These are phyloP conservation scores for Castanea mollissima DNA, from an alignment of 306 rosid genomes.

Conservation along the genomic window DNA sequence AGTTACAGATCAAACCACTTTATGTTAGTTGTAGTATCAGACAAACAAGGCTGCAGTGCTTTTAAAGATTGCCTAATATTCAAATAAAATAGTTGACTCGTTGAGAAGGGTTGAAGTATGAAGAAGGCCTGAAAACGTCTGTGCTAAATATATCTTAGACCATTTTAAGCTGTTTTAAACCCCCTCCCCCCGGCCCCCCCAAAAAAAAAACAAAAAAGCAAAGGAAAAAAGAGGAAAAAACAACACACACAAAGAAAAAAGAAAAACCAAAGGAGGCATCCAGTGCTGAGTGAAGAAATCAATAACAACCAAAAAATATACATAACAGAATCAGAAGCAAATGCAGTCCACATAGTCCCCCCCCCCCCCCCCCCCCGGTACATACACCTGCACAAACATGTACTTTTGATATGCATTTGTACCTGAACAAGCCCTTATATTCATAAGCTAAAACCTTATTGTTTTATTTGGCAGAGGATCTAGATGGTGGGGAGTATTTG, in stretches of 20 bases:
- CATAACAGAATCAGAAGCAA: too few relatives aligned
- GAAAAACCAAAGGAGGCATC: not conserved
- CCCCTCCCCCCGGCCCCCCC: too few relatives aligned
- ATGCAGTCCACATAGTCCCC: too few relatives aligned
- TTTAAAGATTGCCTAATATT: not conserved
- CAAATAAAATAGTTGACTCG: not conserved
- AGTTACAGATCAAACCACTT: not conserved
- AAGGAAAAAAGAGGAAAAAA: too few relatives aligned
- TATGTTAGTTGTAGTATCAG: not conserved
- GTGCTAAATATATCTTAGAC: not conserved
- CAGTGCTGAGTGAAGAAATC: too few relatives aligned
- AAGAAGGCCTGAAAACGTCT: not conserved
- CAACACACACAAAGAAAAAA: too few relatives aligned
- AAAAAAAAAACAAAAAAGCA: too few relatives aligned
- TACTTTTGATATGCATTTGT: constrained; percentile 2
- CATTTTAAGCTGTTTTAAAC: too few relatives aligned
- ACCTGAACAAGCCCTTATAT: not conserved
- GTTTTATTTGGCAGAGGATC: constrained; percentile 68
- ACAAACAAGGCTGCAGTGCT: not conserved
- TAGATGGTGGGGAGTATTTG: constrained; percentile 93
- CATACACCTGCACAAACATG: not conserved
- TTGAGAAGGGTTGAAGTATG: not conserved
- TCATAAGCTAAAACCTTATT: constrained; percentile 19
- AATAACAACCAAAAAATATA: too few relatives aligned
- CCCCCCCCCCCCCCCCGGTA: not conserved